phyloP scores from a whole-genome alignment of 306 rosid species.

The Argentina anserina region DNA sequence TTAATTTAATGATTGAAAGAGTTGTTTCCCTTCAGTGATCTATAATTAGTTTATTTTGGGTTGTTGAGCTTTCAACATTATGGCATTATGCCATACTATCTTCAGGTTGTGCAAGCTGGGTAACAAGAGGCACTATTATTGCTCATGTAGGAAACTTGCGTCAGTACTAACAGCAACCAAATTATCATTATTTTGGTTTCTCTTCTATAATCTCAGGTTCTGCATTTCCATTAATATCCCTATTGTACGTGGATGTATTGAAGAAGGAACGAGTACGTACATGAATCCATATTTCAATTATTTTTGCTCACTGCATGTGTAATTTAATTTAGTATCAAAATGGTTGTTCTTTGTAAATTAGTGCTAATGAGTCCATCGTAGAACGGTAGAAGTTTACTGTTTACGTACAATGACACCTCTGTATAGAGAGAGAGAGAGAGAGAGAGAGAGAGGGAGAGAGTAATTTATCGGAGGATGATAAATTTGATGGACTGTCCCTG shows the following conservation, averaged over 20 bases:
- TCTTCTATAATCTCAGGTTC: not conserved
- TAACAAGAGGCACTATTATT: conserved; percentile 7
- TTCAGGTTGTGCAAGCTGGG: conserved; percentile 13
- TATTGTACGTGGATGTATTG: too few species aligned
- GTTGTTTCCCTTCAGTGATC: conserved; percentile 18
- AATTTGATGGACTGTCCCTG: conserved; percentile 11
- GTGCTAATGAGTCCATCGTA: too few species aligned
- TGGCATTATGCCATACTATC: conserved; percentile 6
- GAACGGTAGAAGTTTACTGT: too few species aligned
- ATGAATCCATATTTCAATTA: not conserved
- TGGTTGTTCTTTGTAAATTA: too few species aligned
- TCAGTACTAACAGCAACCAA: too few species aligned
- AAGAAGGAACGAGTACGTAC: not conserved
- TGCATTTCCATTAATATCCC: not conserved
- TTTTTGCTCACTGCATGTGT: too few species aligned
- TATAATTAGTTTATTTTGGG: conserved; percentile 22
- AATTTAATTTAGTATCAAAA: too few species aligned
- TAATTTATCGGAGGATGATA: not conserved
- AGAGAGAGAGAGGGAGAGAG: not conserved
- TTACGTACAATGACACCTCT: too few species aligned
- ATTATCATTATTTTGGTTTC: not conserved
- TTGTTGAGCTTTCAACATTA: conserved; percentile 30
- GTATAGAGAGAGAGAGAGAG: too few species aligned
- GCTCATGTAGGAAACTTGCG: not conserved
- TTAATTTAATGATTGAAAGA: conserved; percentile 21